Conservation (phyloP, 805 yeast genomes). For the Cyberlindnera maritima region DNA sequence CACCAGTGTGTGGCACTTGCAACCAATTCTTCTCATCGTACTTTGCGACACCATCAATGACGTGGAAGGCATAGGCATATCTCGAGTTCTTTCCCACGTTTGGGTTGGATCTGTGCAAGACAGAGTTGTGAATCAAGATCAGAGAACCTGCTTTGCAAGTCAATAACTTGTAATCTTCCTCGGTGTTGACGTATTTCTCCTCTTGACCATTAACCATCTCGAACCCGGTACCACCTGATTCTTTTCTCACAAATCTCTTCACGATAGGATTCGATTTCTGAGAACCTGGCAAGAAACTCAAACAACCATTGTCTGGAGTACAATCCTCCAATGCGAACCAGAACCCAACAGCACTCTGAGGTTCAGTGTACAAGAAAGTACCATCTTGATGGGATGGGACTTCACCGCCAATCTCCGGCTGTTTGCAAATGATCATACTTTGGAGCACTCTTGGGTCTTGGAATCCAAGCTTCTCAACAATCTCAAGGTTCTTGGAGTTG, state of each 20-base stretch:
- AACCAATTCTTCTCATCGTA: slow-evolving; percentile 74
- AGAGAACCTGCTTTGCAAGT: slow-evolving; percentile 72
- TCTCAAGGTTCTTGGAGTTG: slow-evolving; percentile 44
- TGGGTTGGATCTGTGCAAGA: slow-evolving; percentile 66
- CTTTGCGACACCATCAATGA: slow-evolving; percentile 61
- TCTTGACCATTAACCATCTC: slow-evolving; percentile 40
- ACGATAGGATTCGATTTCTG: slow-evolving; percentile 55
- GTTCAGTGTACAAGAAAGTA: slow-evolving; percentile 67
- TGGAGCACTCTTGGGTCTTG: slow-evolving; percentile 71
- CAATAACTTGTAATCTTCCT: slow-evolving; percentile 44
- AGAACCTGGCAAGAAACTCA: slow-evolving; percentile 67
- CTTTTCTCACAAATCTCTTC: slow-evolving; percentile 60
- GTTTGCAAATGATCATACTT: slow-evolving; percentile 77
- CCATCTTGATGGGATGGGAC: slow-evolving; percentile 82
- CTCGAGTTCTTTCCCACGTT: slow-evolving; percentile 56
- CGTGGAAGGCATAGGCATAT: slow-evolving; percentile 77
- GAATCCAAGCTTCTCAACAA: slow-evolving; percentile 52
- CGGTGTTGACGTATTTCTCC: slow-evolving; percentile 27
- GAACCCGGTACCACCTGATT: slow-evolving; percentile 56
- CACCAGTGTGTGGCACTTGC: slow-evolving; percentile 72
- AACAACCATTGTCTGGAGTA: slow-evolving; percentile 62
- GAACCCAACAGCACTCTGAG: slow-evolving; percentile 70
- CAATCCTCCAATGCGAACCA: slow-evolving; percentile 84
- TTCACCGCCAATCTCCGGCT: slow-evolving; percentile 67
- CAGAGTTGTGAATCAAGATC: slow-evolving; percentile 67